These are phyloP conservation scores for Cyberlindnera saturnus DNA, from an alignment of 805 yeast genomes.

Conservation along the genomic window DNA sequence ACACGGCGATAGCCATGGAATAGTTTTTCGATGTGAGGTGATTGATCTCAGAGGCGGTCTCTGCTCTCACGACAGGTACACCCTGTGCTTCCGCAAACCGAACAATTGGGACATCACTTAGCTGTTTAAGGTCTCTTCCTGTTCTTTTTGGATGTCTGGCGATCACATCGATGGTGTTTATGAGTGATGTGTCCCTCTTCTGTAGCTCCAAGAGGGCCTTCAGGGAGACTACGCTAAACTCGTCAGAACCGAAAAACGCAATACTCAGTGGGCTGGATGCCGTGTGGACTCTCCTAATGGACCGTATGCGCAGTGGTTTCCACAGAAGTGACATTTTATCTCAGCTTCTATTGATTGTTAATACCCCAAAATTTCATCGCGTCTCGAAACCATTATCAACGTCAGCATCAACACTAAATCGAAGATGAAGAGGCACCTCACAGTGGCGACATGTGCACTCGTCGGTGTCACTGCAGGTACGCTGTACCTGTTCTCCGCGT, in stretches of 20 bases:
- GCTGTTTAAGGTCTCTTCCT: constrained; percentile 47
- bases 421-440: constrained; percentile 7
- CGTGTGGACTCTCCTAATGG: background rate
- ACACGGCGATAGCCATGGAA: constrained; percentile 81
- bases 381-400: background rate
- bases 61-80: constrained; percentile 45
- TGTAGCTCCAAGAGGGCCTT: constrained; percentile 27
- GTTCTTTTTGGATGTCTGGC: constrained; percentile 57
- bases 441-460: constrained; percentile 17
- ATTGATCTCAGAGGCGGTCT: constrained; percentile 35
- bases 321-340: no score
- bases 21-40: constrained; percentile 27
- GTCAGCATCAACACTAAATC: background rate
- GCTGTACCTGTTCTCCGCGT: constrained; percentile 67
- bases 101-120: constrained; percentile 51
- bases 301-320: background rate
- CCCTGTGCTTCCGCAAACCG: constrained; percentile 28
- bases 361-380: background rate
- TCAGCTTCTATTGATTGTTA: no score
- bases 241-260: constrained; percentile 77
- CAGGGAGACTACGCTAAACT: constrained; percentile 56
- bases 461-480: constrained; percentile 65
- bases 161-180: constrained; percentile 48
- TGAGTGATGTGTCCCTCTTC: constrained; percentile 10
- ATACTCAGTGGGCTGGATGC: constrained; percentile 23